Percentiles rank a stretch among this genome's conserved stretches.
phyloP scores from a whole-genome alignment of 495 filamentous ascomycete genomes.

The Entonaema liquescens region DNA sequence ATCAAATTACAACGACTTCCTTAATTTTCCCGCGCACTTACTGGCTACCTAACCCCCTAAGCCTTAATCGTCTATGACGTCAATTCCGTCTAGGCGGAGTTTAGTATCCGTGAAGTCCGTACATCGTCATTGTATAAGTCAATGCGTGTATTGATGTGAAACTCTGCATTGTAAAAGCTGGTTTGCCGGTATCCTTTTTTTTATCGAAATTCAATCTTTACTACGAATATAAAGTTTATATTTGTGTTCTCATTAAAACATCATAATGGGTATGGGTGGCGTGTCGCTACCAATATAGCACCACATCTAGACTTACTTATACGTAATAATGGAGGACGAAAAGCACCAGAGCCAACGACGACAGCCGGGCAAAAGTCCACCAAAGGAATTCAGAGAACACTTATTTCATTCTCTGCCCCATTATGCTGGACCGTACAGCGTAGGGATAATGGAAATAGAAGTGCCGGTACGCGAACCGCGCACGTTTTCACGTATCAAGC shows the following conservation, averaged over 20 bases:
- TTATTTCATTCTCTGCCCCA: conserved; percentile 65
- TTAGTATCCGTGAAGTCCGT: conserved; percentile 9
- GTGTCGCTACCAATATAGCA: not conserved
- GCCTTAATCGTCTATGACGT: conserved; percentile 24
- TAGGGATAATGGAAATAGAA: conserved; percentile 72
- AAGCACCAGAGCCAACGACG: conserved; percentile 21
- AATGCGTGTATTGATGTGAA: not conserved
- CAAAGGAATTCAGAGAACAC: conserved; percentile 38
- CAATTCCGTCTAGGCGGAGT: conserved; percentile 13
- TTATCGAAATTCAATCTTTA: not conserved
- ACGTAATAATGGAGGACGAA: conserved; percentile 18
- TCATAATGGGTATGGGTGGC: conserved; percentile 1
- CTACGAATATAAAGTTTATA: not conserved
- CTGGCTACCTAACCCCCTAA: not conserved
- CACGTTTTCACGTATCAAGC: conserved; percentile 54
- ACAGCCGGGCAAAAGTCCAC: conserved; percentile 28
- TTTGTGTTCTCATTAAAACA: not conserved
- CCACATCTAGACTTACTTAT: not conserved
- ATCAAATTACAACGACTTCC: conserved; percentile 12
- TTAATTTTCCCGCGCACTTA: conserved; percentile 1
- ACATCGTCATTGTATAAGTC: conserved; percentile 30
- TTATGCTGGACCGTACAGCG: conserved; percentile 68
- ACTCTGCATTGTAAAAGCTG: not conserved
- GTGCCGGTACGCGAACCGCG: conserved; percentile 62
- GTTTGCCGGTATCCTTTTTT: not conserved